Percentiles rank a stretch among this genome's conserved stretches.
These are phyloP conservation scores for Crucibulum parvulum DNA, from an alignment of 1,284 basidiomycete genomes.

Conservation along the genomic window DNA sequence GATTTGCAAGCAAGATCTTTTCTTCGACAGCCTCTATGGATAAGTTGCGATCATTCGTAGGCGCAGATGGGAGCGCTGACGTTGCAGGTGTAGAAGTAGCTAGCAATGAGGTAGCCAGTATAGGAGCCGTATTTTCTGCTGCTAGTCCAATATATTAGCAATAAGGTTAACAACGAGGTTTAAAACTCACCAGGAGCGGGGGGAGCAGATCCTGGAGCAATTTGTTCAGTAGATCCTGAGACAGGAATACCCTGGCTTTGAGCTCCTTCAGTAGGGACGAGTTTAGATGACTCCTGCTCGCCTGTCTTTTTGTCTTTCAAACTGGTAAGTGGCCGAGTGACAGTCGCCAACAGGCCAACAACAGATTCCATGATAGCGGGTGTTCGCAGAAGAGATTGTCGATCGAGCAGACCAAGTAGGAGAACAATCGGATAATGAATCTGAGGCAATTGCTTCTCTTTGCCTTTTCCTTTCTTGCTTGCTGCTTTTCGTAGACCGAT, in stretches of 20 bases:
- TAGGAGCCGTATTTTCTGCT: too few relatives aligned
- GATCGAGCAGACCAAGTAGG: constrained; percentile 85
- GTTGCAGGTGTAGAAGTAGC: constrained; percentile 2
- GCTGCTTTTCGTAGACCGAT: constrained; percentile 71
- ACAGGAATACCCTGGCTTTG: too few relatives aligned
- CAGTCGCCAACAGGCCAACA: constrained; percentile 83
- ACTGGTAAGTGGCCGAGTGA: constrained; percentile 82
- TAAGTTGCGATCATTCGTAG: constrained; percentile 35
- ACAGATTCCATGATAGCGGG: constrained; percentile 92
- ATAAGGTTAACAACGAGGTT: background rate
- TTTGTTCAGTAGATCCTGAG: too few relatives aligned
- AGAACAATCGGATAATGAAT: constrained; percentile 92
- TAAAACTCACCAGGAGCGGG: background rate
- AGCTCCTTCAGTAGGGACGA: background rate
- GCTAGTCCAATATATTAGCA: background rate
- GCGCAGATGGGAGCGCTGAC: constrained; percentile 7
- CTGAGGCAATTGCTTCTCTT: constrained; percentile 84
- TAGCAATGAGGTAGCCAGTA: too few relatives aligned
- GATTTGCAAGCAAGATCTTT: constrained; percentile 69
- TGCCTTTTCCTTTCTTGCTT: constrained; percentile 91
- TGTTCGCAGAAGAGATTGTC: constrained; percentile 83
- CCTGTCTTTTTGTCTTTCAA: constrained; percentile 60
- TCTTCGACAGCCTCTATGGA: constrained; percentile 59
- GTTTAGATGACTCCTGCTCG: constrained; percentile 15
- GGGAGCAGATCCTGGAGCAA: background rate